Evolutionary conservation across 305 asterid genomes (phyloP), one percentile per base, ranked within the genome.

Genomic region (Fraxinus dipetala): DNA sequence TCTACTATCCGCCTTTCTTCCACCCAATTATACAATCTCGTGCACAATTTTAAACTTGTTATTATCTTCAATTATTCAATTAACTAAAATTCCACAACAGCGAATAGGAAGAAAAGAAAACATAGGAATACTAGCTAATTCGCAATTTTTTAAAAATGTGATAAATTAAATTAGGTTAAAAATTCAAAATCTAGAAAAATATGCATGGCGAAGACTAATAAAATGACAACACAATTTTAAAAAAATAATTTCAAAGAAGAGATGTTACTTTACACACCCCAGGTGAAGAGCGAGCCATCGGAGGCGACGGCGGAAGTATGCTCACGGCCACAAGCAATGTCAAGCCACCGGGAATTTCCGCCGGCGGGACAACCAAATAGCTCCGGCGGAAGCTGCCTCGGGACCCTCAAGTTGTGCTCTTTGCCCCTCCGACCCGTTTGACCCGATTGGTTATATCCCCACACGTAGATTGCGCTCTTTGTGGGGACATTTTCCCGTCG

Each of bases 371-470:
- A 94, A 18, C 97, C 98, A 80, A 96, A 96, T 76, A 96, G 95
- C 83, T 93, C 97, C 59, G 93, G 87, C 43, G 99, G 93, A 31
- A 96, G 95, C 88, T 93, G 96, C 84, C 89, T 84, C 6, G 99
- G 99, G 65, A 96, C 88, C 85, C 99, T 85, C 81, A 96, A 81
- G 76, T 79, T 88, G 59, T 85, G 86, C 51, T 91, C 98, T 63
- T 91, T 76, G 10, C 87, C 89, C 83, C 82, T 85, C 79, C 98
- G 90, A 65, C 97, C 99, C 76, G 99, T 95, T 87, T 95, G 99
- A 28, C 99, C 99, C 6, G 98, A 92, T 5, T 93, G 93, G 78
- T 96, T 96, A 86, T 96, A 96, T 34, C 98, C 98, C 98, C 98
- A 96, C 0, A 80, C 89, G 83, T 96, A 94, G n/a, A 96, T 88